phyloP scores from a whole-genome alignment of 202 grass and related monocot species.

The Schoenoplectus tabernaemontani region DNA sequence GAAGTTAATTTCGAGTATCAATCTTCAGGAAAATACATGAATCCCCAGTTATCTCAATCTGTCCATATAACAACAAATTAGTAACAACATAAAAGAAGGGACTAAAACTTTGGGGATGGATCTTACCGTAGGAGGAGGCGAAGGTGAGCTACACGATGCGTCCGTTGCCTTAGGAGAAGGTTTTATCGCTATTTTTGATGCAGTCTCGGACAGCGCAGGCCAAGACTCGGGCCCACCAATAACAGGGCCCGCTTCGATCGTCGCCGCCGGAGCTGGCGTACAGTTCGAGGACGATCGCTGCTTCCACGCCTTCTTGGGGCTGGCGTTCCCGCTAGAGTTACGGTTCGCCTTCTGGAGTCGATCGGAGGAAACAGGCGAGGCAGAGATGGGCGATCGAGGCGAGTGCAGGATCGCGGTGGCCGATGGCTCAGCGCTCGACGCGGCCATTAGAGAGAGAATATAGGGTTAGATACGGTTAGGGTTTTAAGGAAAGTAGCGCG shows the following conservation, averaged over 20 bases:
- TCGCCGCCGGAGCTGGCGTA: constrained; percentile 5
- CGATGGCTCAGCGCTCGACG: constrained; percentile 8
- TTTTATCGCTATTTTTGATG: constrained; percentile 10
- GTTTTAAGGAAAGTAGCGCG: no score
- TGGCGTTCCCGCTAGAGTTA: background rate
- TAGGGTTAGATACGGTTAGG: background rate
- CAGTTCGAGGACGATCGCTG: constrained; percentile 14
- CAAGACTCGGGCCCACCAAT: constrained; percentile 44
- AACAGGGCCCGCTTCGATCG: constrained; percentile 33
- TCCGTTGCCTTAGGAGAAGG: constrained; percentile 32
- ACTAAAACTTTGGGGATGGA: background rate
- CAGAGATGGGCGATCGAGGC: background rate
- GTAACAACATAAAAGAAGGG: background rate
- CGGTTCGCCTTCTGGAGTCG: background rate
- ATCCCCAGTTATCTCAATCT: background rate
- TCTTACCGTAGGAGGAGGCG: constrained; percentile 38
- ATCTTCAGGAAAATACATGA: background rate
- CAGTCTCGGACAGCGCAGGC: constrained; percentile 51
- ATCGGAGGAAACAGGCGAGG: no score
- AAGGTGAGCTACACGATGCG: constrained; percentile 30
- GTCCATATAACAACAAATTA: background rate
- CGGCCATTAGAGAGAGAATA: background rate
- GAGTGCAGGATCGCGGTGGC: constrained; percentile 8
- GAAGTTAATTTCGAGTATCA: background rate
- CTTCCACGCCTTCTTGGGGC: constrained; percentile 16